Conservation (phyloP, 306 rosid genomes). For the Spatholobus suberectus region DNA sequence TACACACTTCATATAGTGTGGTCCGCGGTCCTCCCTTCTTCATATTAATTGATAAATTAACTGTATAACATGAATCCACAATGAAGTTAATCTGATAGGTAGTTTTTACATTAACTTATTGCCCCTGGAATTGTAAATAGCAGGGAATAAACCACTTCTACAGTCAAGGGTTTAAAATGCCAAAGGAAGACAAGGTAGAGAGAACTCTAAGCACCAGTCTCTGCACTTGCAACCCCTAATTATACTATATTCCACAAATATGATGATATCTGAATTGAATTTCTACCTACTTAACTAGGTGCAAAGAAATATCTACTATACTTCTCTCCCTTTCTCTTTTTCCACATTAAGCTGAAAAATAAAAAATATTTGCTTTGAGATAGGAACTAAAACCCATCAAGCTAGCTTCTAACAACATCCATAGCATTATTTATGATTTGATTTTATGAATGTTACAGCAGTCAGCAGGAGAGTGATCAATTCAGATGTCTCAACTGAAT, state of each 20-base stretch:
- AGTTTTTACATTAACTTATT: conserved; percentile 1
- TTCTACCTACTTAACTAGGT: not conserved
- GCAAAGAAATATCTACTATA: not conserved
- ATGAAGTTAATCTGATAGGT: not conserved
- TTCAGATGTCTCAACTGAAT: not conserved
- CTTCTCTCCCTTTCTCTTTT: no score
- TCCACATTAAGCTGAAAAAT: not conserved
- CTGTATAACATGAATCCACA: conserved; percentile 47
- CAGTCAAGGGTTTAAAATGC: not conserved
- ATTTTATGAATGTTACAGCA: not conserved
- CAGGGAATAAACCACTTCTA: conserved; percentile 16
- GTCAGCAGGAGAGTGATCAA: not conserved
- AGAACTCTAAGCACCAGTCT: not conserved
- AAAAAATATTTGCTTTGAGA: not conserved
- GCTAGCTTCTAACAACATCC: not conserved
- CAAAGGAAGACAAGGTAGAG: not conserved
- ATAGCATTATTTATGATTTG: not conserved
- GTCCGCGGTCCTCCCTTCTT: conserved; percentile 92
- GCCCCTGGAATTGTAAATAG: not conserved
- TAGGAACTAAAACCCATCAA: not conserved
- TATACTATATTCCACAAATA: not conserved
- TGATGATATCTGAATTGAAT: not conserved
- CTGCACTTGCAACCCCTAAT: not conserved
- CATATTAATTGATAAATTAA: conserved; percentile 60
- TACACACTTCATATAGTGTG: conserved; percentile 68